phyloP scores from a whole-genome alignment of 257 asterid genomes.

The Cinchona pubescens region DNA sequence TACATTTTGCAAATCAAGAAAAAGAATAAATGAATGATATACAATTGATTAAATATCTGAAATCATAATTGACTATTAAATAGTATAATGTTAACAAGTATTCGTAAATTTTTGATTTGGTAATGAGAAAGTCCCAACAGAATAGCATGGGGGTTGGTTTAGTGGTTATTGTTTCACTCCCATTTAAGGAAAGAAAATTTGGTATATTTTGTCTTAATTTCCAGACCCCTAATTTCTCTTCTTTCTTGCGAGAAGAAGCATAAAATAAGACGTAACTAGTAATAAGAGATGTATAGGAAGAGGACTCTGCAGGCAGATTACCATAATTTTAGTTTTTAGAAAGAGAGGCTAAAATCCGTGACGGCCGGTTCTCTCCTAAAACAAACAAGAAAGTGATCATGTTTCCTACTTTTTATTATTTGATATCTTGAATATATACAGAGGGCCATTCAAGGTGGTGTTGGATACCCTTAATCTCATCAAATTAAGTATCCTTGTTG shows the following conservation, averaged over 20 bases:
- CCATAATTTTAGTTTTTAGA: neutral
- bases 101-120: neutral
- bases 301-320: neutral
- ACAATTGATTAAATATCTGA: too few relatives aligned
- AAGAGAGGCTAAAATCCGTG: neutral
- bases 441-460: neutral
- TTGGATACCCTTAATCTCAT: neutral
- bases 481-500: neutral
- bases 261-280: too few relatives aligned
- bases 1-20: too few relatives aligned
- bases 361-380: neutral
- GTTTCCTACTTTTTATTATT: neutral
- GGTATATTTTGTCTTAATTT: too few relatives aligned
- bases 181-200: neutral
- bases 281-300: neutral
- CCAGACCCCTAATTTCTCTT: neutral
- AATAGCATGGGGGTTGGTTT: constrained; percentile 9
- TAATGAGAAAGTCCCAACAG: constrained; percentile 3
- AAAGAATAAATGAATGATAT: too few relatives aligned
- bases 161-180: constrained; percentile 2
- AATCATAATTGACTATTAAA: too few relatives aligned
- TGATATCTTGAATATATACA: neutral
- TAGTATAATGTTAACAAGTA: too few relatives aligned
- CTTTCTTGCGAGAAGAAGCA: neutral
- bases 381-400: neutral